Evolutionary conservation across 306 rosid genomes (phyloP).

Genomic region (Glycyrrhiza uralensis): DNA sequence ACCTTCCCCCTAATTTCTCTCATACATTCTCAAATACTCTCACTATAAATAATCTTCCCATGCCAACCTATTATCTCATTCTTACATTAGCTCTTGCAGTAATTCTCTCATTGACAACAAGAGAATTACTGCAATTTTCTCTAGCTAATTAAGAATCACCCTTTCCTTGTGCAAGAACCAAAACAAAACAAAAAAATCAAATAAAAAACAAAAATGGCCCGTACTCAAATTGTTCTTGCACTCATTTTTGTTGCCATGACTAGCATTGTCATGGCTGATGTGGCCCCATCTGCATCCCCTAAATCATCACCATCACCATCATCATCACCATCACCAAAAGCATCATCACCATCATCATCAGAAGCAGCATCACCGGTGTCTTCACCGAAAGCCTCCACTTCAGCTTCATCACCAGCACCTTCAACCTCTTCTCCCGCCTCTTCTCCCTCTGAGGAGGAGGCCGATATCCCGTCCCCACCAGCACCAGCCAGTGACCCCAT

Average conservation of each 20-base stretch:
- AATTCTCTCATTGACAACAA: constrained; percentile 45
- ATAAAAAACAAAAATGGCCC: constrained; percentile 11
- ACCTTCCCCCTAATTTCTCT: constrained; percentile 1
- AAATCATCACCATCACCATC: constrained; percentile 14
- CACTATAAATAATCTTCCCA: constrained; percentile 16
- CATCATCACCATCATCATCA: background rate
- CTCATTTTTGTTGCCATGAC: constrained; percentile 31
- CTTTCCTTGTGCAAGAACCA: background rate
- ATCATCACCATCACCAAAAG: background rate
- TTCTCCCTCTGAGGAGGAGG: constrained; percentile 17
- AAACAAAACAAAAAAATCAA: background rate
- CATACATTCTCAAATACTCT: background rate
- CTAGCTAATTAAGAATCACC: constrained; percentile 25
- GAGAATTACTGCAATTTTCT: constrained; percentile 43
- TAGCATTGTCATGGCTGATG: constrained; percentile 14
- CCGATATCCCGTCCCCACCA: constrained; percentile 46
- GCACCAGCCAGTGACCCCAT: constrained; percentile 39
- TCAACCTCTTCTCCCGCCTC: constrained; percentile 9
- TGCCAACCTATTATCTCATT: background rate
- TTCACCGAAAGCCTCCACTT: background rate
- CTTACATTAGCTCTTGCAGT: constrained; percentile 36
- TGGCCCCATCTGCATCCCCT: constrained; percentile 39
- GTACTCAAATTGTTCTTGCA: constrained; percentile 44
- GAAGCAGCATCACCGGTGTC: background rate
- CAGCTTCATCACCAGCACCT: background rate